Base-by-base conservation (phyloP, 2,329 filamentous ascomycete species). In the Fusarium musae region DNA sequence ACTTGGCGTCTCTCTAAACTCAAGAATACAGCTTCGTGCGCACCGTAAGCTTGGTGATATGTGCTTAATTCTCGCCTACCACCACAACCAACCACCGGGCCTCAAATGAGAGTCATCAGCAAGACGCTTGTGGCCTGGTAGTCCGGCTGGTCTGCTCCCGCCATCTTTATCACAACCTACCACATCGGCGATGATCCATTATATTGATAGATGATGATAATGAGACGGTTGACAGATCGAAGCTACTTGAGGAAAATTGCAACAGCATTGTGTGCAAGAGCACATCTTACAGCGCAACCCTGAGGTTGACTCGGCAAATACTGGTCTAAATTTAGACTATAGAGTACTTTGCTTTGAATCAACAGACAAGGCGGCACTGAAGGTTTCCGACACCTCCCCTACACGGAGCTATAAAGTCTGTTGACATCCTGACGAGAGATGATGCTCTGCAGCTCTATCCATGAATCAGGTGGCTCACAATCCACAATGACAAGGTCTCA, bases 1-100 rank as follows among this genome's bases (percentile, higher is more conserved):
- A 63, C 34, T 63, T 34, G 23, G 17, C n/a, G 15, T 40, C 42
- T 53, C 66, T 62, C 46, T 49, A 62, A 50, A 60, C 67, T 74
- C 64, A 59, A 54, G 10, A 23, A 54, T 53, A 53, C 65, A 65
- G 52, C 66, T 67, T 69, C 60, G 58, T 46, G 58, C 65, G 64
- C 44, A 57, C 65, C 61, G 34, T 66, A 64, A 34, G 42, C 54
- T 59, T 65, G 16, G 47, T 64, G 34, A 65, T 42, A 46, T 68
- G 69, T 59, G 61, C 54, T 62, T 70, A 64, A 71, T 69, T 59
- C 63, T 59, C 63, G 62, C 52, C 67, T 62, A 57, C 56, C 70
- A 66, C 59, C 49, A 66, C 40, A 53, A 57, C 68, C 68, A 75
- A 59, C 47, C 47, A 50, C 60, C 44, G 36, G 59, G 53, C 63